Evolutionary conservation across 441 rosid genomes (phyloP), one percentile per base, ranked within the genome.

Genomic region (Bruguiera hainesii): DNA sequence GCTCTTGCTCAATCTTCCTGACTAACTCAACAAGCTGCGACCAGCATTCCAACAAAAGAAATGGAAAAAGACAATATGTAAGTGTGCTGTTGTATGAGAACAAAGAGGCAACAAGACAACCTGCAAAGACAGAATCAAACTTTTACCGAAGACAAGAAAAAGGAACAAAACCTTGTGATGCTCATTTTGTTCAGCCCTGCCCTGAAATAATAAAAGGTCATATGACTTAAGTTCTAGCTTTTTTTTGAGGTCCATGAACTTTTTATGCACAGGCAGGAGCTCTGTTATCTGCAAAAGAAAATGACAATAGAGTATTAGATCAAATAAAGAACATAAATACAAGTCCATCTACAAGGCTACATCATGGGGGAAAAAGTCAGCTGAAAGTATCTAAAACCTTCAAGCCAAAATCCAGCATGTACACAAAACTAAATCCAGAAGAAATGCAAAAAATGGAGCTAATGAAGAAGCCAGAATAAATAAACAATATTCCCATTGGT

Each of bases 151-250:
- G 25, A 48, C 21, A 63, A 58, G 39, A 37, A 55, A 76, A 65
- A 11, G 33, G 7, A 60, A 72, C 75, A 72, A 70, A 76, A 96
- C 99, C 99, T 93, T 92, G 70, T 93, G 98, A 77, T 92, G 97
- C 83, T 90, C 98, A 82, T 96, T 96, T 79, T 92, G 97, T 84
- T 96, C 96, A 61, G 92, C 97, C 74, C 97, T 87, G 74, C 84
- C 87, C 71, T 92, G 82, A 77, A 96, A 96, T 70, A 96, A 78
- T 65, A 97, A 89, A 69, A 96, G 87, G 56, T 96, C 98, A 79
- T 96, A 93, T 49, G 78, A 79, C 74, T 92, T 90, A 51, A 95
- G 88, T 77, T 95, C 99, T 73, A 95, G 62, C 82, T 90, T 93
- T 60, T 90, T 78, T 75, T 85, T 84, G 52, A 85, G 83, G 67